Evolutionary conservation across 2,329 filamentous ascomycete species (phyloP), one percentile per base, ranked within the genome.

Genomic region (Claviceps maximensis): DNA sequence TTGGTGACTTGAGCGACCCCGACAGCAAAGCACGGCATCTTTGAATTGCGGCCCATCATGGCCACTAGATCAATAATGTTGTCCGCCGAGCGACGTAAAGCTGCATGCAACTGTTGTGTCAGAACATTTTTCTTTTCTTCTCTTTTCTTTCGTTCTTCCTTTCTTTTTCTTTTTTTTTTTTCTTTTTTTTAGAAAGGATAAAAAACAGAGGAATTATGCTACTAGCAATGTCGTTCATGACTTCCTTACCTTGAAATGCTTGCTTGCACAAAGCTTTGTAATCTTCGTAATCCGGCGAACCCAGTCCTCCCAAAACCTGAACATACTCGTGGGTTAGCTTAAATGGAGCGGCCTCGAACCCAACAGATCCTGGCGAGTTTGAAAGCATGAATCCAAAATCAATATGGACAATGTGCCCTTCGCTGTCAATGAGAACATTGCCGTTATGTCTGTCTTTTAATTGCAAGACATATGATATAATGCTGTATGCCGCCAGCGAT

Each of bases 381-480:
- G 86, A 90, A 36, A 93, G 74, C 86, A 93, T 91, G 66, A 93
- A 93, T 53, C 87, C 87, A 67, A 93, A 93, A 67, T 93, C 87
- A 56, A 93, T 93, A 64, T 93, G 87, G 56, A 93, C 83, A 53
- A 91, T 89, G 64, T 93, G 87, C 10, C 87, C 87, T 65, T 88
- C 84, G 61, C 86, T 89, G 67, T 91, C 87, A 61, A 93, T 86
- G 55, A 93, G 76, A 15, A 93, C 85, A 62, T 93, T 93, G 52
- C 87, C 87, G 63, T 93, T 93, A 66, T 93, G 87, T 13, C 87
- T 78, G 63, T 93, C 87, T 65, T 93, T 93, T 55, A 93, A 79
- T 67, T 93, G 87, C 52, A 93, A 73, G 49, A 93, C 74, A 63
- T 93, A 93, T 54, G 83, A 87, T 56, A 93, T 88, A 58, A 91